Percentiles rank a stretch among this genome's conserved stretches.
Conservation (phyloP, 192 early-diverging fungal species). For the Entomortierella lignicola region DNA sequence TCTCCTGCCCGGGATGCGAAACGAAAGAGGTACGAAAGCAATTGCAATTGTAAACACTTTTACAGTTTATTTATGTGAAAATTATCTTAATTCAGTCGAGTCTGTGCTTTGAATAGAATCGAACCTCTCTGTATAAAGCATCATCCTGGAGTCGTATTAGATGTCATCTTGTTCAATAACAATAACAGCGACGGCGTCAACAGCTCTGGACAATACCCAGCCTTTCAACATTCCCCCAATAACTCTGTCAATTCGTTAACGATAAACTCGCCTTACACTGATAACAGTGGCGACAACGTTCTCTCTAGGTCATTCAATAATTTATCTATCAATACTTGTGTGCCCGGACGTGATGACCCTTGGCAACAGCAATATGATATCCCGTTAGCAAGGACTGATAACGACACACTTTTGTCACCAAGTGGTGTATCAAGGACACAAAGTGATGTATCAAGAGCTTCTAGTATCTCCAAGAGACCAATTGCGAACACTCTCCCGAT, state of each 20-base stretch:
- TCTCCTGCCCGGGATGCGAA: conserved; percentile 7
- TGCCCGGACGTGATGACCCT: background rate
- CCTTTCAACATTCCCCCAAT: background rate
- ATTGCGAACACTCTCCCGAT: background rate
- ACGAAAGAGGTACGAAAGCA: conserved; percentile 1
- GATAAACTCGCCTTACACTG: background rate
- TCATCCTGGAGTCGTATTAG: conserved; percentile 16
- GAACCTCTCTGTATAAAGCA: conserved; percentile 29
- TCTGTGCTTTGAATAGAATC: background rate
- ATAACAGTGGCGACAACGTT: background rate
- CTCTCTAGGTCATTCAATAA: background rate
- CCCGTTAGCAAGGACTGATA: background rate
- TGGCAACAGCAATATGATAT: background rate
- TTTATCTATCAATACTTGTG: background rate
- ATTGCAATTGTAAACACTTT: too few species aligned
- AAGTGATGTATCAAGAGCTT: background rate
- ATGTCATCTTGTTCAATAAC: conserved; percentile 9
- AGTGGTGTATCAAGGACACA: background rate
- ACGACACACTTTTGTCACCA: background rate
- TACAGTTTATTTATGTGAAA: too few species aligned
- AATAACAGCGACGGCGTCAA: too few species aligned
- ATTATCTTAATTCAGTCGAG: too few species aligned
- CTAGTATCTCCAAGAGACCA: background rate
- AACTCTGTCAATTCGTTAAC: background rate
- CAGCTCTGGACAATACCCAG: background rate